Evolutionary conservation across 1,284 basidiomycete species (phyloP), one percentile per base, ranked within the genome.

Genomic region (Leccinum griseonigrum): DNA sequence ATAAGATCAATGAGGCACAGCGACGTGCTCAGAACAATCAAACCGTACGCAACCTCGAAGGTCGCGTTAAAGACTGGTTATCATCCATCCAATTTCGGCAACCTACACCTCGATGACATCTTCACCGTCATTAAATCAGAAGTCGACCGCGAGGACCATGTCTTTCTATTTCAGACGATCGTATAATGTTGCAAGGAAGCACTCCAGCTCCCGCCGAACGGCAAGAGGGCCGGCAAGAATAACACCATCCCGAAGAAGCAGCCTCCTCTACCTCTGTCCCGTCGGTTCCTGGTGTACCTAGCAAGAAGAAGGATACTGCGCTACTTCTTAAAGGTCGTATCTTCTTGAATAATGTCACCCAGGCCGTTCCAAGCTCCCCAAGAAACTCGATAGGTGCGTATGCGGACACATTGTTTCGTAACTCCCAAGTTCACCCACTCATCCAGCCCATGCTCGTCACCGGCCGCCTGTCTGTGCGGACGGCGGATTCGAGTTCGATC

Each of bases 121-220:
- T n/a, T n/a, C n/a, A n/a, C n/a, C n/a, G n/a, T n/a, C n/a, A n/a
- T n/a, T n/a, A n/a, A n/a, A n/a, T n/a, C n/a, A 64, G 95, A 97
- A 64, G 93, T 95, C 68, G 95, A 98, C 74, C 85, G 97, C 67
- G 97, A 99, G 75, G 99, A 99, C 72, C 95, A 97, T 71, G 96
- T 99, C 61, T 99, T 98, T 81, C 82, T 99, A 38, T 99, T 99
- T 69, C 95, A 99, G 78, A 95, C 95, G 79, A 99, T 99, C 77
- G 93, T 99, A 69, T 84, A 99, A 14, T 99, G 97, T 78, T 99
- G 97, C 83, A 99, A 99, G 76, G 97, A 90, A 76, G 86, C 85
- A 7, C 73, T 80, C 16, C 79, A 79, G 18, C 77, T 77, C 3
- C 80, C 80, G 6, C 76, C 78, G 53, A 85, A 82, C 64, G 82